Evolutionary conservation across 1,284 basidiomycete species (phyloP), one percentile per base, ranked within the genome.

Genomic region (Ustilago vetiveriae): DNA sequence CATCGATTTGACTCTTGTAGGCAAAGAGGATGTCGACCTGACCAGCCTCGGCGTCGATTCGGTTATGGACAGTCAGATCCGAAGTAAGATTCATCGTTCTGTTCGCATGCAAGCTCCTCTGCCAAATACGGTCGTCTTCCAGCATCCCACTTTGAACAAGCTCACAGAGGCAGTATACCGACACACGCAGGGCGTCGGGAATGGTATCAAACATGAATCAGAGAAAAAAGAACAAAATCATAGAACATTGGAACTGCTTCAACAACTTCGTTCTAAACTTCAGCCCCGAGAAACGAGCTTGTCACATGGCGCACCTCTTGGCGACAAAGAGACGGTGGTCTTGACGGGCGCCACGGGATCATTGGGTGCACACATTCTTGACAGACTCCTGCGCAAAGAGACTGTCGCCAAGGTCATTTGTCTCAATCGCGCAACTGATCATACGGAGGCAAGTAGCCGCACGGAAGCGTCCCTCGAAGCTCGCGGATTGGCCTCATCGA

Each of bases 21-120:
- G 39, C 16, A 74, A 84, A 24, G 70, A 80, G 30, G 81, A 83
- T 45, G 76, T 80, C 11, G 43, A 70, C 46, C 17, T 82, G 17
- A 85, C 85, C 53, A 64, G 82, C 8, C 83, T 84, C 26, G 88
- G 87, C 22, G 83, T 89, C 33, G 86, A 88, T 75, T 88, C 87
- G 9, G 78, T 89, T 10, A 85, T 87, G 66, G 86, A 86, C 14
- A 85, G 85, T 4, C 82, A 87, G 22, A 84, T 89, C 27, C 81
- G 87, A 5, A 53, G 58, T 35, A 41, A 52, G 39, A 51, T 71
- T 10, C 53, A 71, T 33, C 62, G 63, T 10, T 40, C 54, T 4
- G 23, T 60, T 11, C 57, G 52, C 24, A 52, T 60, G 49, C 33
- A 26, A 1, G 17, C 47, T 0, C 58, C 59, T 10, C 48, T 84